These are phyloP conservation scores for Pyrenochaeta sp. DNA, from an alignment of 2,329 filamentous ascomycete species.

Conservation along the genomic window DNA sequence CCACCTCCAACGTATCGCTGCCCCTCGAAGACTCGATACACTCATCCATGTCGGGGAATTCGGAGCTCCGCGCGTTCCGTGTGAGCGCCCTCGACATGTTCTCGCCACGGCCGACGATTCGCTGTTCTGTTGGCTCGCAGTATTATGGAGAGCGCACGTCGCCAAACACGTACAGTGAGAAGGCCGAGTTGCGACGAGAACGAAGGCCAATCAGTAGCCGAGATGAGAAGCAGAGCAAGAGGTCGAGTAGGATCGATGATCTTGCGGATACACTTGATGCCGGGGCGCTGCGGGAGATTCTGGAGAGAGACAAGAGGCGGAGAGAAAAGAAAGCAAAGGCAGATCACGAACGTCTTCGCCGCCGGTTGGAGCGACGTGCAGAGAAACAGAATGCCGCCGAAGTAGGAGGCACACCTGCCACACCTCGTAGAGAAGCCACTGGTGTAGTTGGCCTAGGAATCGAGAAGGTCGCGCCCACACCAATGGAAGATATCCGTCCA, in stretches of 20 bases:
- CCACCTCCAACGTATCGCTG: conserved; percentile 76
- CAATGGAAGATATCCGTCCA: conserved; percentile 60
- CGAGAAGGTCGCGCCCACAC: conserved; percentile 64
- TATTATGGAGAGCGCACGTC: conserved; percentile 53
- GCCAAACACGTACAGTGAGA: conserved; percentile 55
- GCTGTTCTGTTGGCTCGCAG: conserved; percentile 73
- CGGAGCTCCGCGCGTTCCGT: conserved; percentile 79
- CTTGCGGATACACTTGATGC: conserved; percentile 88
- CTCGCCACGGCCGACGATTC: conserved; percentile 83
- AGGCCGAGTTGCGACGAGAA: conserved; percentile 61
- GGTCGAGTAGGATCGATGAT: conserved; percentile 69
- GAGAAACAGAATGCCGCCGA: conserved; percentile 68
- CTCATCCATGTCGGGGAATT: conserved; percentile 77
- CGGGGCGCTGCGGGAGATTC: conserved; percentile 81
- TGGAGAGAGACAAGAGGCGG: conserved; percentile 87
- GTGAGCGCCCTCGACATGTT: conserved; percentile 83
- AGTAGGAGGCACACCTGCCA: conserved; percentile 63
- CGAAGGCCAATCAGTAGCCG: conserved; percentile 60
- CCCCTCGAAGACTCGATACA: conserved; percentile 77
- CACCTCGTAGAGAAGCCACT: conserved; percentile 61
- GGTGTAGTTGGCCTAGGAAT: conserved; percentile 62
- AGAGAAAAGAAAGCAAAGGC: conserved; percentile 75
- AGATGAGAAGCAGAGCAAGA: conserved; percentile 59
- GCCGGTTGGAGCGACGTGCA: conserved; percentile 70
- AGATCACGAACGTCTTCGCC: conserved; percentile 73